Evolutionary conservation across 2,329 filamentous ascomycete genomes (phyloP).

Genomic region (Cephalotrichum gorgonifer): DNA sequence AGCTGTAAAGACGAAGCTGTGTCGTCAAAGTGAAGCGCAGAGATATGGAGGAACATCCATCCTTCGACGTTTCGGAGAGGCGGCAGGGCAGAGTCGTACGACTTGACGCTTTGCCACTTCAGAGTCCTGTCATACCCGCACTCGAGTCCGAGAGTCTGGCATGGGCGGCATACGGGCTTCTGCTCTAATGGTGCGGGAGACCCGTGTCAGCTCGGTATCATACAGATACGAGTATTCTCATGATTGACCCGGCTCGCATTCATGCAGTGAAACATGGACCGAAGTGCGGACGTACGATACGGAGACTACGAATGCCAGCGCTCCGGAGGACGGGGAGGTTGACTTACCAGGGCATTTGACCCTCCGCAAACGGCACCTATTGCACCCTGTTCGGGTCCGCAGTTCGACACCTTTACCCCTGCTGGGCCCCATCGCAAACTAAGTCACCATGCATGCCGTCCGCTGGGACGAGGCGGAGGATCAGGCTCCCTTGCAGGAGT

Average conservation of each 20-base stretch:
- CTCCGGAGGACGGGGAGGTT: too few species aligned
- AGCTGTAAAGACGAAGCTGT: not conserved
- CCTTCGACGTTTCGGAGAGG: not conserved
- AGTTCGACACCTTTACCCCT: slow-evolving; percentile 7
- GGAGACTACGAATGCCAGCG: too few species aligned
- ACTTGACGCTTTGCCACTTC: slow-evolving; percentile 11
- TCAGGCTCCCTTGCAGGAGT: too few species aligned
- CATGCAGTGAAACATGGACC: too few species aligned
- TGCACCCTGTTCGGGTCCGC: slow-evolving; percentile 13
- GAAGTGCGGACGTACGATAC: too few species aligned
- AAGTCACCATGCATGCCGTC: too few species aligned
- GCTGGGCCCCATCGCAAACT: not conserved
- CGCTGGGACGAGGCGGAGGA: too few species aligned
- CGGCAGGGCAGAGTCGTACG: not conserved
- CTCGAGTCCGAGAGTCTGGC: slow-evolving; percentile 11
- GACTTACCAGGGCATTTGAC: slow-evolving; percentile 12
- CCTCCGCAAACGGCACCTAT: slow-evolving; percentile 12
- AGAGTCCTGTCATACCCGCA: slow-evolving; percentile 14
- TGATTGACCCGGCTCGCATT: not conserved
- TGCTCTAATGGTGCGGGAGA: slow-evolving; percentile 9
- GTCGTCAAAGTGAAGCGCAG: not conserved
- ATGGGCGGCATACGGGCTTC: slow-evolving; percentile 12
- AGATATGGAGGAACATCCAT: not conserved
- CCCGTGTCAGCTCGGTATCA: not conserved
- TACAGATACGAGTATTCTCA: too few species aligned